A percentile compares a stretch with the other conserved stretches of the same genome.
Conservation (phyloP, 2,329 filamentous ascomycete genomes). For the Mariannaea sp. region DNA sequence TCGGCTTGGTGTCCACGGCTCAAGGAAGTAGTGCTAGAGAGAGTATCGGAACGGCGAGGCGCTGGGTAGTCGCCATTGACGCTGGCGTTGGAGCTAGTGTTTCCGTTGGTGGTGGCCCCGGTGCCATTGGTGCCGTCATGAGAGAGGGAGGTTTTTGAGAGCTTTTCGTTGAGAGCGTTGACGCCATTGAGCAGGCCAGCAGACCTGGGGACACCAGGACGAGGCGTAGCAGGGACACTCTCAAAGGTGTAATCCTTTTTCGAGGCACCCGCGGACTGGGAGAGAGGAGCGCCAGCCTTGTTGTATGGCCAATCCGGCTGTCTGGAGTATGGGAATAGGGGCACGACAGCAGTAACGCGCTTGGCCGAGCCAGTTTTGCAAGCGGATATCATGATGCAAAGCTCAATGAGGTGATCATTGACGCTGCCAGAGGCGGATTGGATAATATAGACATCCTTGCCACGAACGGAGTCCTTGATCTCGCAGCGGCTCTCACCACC, state of each 20-base stretch:
- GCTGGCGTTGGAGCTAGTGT: constrained; percentile 35
- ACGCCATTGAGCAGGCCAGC: constrained; percentile 68
- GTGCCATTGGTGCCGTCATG: constrained; percentile 43
- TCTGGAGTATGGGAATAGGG: constrained; percentile 94
- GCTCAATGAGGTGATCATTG: constrained; percentile 95
- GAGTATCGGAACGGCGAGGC: constrained; percentile 44
- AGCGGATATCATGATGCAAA: constrained; percentile 97
- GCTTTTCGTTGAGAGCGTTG: constrained; percentile 71
- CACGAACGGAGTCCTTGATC: constrained; percentile 93
- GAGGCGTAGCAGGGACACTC: constrained; percentile 85
- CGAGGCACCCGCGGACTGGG: constrained; percentile 58
- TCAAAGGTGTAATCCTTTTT: constrained; percentile 83
- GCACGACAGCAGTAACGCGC: constrained; percentile 90
- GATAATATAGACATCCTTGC: constrained; percentile 98
- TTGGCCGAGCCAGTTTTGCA: constrained; percentile 94
- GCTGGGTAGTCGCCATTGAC: constrained; percentile 39
- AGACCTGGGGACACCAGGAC: constrained; percentile 71
- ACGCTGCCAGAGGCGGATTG: constrained; percentile 91
- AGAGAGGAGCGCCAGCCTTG: constrained; percentile 87
- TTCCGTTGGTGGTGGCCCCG: constrained; percentile 20
- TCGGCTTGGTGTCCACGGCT: constrained; percentile 46
- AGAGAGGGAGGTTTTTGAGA: constrained; percentile 69
- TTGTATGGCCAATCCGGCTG: constrained; percentile 98
- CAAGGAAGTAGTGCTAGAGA: constrained; percentile 42
- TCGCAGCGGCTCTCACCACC: constrained; percentile 95